phyloP scores from a whole-genome alignment of 2,329 filamentous ascomycete genomes.

The Pseudopyricularia cyperi region DNA sequence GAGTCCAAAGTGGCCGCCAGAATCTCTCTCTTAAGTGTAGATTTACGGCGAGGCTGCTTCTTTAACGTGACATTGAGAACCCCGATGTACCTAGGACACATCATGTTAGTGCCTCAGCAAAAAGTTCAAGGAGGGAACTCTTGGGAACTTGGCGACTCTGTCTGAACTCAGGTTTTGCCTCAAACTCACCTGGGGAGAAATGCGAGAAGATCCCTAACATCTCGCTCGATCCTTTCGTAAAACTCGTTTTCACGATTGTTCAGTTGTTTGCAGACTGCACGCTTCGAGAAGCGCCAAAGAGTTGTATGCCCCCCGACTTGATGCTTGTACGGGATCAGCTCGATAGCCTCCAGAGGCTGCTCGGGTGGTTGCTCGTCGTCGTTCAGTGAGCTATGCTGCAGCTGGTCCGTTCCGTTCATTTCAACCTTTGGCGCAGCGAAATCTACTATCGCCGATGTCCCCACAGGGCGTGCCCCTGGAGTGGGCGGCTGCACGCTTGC shows the following conservation, averaged over 20 bases:
- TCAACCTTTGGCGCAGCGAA: neutral
- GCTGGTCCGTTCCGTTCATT: neutral
- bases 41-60: constrained; percentile 60
- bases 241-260: constrained; percentile 98
- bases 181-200: constrained; percentile 79
- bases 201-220: constrained; percentile 77
- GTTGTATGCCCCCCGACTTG: constrained; percentile 96
- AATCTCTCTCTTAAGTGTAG: constrained; percentile 38
- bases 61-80: constrained; percentile 94
- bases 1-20: constrained; percentile 18
- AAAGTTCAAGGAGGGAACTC: neutral
- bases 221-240: constrained; percentile 87
- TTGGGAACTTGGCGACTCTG: neutral
- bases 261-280: constrained; percentile 94
- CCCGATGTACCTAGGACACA: constrained; percentile 66
- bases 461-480: neutral
- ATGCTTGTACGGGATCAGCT: constrained; percentile 92
- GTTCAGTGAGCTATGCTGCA: neutral
- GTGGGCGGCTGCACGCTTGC: neutral
- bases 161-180: neutral
- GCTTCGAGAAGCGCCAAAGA: constrained; percentile 86
- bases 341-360: constrained; percentile 74
- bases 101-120: neutral
- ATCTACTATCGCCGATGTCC: neutral
- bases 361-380: constrained; percentile 27